Conservation (phyloP, 495 filamentous ascomycete species). For the Haplographium delicatum region DNA sequence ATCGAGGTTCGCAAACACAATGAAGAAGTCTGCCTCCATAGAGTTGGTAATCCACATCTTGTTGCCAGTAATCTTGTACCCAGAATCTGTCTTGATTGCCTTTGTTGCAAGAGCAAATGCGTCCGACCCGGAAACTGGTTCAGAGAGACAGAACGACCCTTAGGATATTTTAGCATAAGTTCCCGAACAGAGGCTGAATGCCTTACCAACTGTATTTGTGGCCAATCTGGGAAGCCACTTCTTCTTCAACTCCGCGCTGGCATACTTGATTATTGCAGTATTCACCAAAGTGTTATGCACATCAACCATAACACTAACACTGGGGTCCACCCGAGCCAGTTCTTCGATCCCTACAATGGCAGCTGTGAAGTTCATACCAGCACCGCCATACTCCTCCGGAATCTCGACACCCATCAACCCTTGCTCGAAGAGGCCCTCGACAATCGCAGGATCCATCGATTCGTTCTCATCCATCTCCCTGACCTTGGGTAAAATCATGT, state of each 20-base stretch:
- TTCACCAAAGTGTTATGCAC: slow-evolving; percentile 99
- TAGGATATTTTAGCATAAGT: background rate
- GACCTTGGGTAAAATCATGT: slow-evolving; percentile 84
- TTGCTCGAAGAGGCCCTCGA: slow-evolving; percentile 95
- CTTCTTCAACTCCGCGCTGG: slow-evolving; percentile 64
- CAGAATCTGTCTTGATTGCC: slow-evolving; percentile 66
- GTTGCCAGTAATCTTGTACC: slow-evolving; percentile 80
- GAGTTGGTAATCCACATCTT: slow-evolving; percentile 99
- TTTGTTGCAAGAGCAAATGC: slow-evolving; percentile 92
- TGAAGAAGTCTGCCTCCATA: slow-evolving; percentile 90
- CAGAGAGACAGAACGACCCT: slow-evolving; percentile 94
- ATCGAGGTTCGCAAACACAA: slow-evolving; percentile 95
- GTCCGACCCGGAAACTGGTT: slow-evolving; percentile 89
- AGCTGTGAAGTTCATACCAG: slow-evolving; percentile 97
- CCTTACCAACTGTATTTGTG: slow-evolving; percentile 64
- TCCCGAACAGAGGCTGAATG: background rate
- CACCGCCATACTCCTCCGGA: slow-evolving; percentile 91
- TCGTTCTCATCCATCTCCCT: slow-evolving; percentile 98
- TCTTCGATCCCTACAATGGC: slow-evolving; percentile 97
- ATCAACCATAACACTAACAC: slow-evolving; percentile 87
- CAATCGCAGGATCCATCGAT: slow-evolving; percentile 79
- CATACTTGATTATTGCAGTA: slow-evolving; percentile 86
- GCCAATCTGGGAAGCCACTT: slow-evolving; percentile 85
- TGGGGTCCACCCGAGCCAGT: slow-evolving; percentile 88
- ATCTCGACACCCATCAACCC: slow-evolving; percentile 97